Evolutionary conservation across 2,329 filamentous ascomycete genomes (phyloP), one percentile per base, ranked within the genome.

Genomic region (Sclerotinia borealis): DNA sequence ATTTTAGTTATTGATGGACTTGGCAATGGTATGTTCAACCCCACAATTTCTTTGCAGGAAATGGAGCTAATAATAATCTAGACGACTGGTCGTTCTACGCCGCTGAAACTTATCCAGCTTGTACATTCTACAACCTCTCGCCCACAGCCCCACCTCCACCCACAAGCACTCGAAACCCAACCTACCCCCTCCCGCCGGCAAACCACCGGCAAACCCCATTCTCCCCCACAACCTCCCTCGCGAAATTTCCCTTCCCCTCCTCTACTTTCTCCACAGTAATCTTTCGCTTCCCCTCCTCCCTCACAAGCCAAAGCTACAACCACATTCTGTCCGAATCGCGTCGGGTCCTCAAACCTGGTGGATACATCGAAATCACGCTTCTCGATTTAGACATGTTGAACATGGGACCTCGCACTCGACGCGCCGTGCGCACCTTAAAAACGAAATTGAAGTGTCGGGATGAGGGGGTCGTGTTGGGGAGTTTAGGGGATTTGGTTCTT

Each of bases 41-140:
- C 19, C 2, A 25, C 1, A 25, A 17, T 37, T 45, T 41, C 11
- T 19, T 17, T 1, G 6, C 11, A 10, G 5, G 8, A n/a, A n/a
- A 58, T 36, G 8, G 5, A 19, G n/a, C 54, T 58, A 45, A 58
- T 1, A 69, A 52, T 56, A 10, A 41, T 29, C 60, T 59, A 75
- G 86, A 89, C 68, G 91, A 95, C 72, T 95, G 91, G 91, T 93
- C 90, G 0, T 93, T 91, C 74, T 93, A 92, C 69, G 90, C 90
- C 25, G 89, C 91, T 8, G 85, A 93, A 72, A 92, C 89, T 1
- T 93, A 93, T 68, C 88, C 89, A 0, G 80, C 81, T 0, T 88
- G 88, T 0, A 88, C 85, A 2, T 88, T 95, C 66, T 93, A 91
- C 78, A 92, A 93, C 72, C 80, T 93, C 29, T 87, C 85, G 0